phyloP scores from a whole-genome alignment of 352 stramenopile species.

The Aphanomyces euteiches region DNA sequence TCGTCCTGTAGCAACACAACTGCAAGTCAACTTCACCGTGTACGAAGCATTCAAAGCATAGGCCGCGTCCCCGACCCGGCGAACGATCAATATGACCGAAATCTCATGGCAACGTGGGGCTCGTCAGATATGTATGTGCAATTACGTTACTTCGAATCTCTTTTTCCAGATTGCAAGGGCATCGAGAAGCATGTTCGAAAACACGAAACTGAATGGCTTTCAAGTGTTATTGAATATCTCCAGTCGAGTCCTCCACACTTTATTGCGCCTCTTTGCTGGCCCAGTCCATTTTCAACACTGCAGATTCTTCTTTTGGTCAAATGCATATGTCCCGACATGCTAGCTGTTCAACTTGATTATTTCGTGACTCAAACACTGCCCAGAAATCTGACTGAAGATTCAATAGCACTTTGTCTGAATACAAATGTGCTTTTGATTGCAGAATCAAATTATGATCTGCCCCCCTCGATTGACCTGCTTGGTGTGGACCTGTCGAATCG shows the following conservation, averaged over 20 bases:
- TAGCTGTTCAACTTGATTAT: slow-evolving; percentile 12
- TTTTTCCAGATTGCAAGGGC: background rate
- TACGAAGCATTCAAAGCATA: slow-evolving; percentile 15
- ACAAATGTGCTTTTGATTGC: background rate
- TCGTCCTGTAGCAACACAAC: too few species aligned
- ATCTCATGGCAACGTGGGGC: background rate
- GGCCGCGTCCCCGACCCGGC: background rate
- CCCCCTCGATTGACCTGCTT: background rate
- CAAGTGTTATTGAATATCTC: background rate
- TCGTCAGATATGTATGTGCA: slow-evolving; percentile 18
- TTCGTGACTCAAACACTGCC: background rate
- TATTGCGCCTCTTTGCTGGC: background rate
- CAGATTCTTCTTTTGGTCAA: background rate
- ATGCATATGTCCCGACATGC: slow-evolving; percentile 24
- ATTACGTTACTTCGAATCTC: background rate
- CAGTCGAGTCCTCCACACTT: background rate
- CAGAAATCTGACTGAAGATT: background rate
- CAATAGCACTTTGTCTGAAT: background rate
- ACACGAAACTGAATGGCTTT: background rate
- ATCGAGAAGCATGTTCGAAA: background rate
- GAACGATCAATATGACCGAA: background rate
- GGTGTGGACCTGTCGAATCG: background rate
- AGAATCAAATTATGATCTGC: background rate
- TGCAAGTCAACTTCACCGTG: slow-evolving; percentile 8
- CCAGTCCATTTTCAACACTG: background rate